A percentile compares a stretch with the other conserved stretches of the same genome.
phyloP scores from a whole-genome alignment of 208 protist species.

The Herpetomonas tarakana region DNA sequence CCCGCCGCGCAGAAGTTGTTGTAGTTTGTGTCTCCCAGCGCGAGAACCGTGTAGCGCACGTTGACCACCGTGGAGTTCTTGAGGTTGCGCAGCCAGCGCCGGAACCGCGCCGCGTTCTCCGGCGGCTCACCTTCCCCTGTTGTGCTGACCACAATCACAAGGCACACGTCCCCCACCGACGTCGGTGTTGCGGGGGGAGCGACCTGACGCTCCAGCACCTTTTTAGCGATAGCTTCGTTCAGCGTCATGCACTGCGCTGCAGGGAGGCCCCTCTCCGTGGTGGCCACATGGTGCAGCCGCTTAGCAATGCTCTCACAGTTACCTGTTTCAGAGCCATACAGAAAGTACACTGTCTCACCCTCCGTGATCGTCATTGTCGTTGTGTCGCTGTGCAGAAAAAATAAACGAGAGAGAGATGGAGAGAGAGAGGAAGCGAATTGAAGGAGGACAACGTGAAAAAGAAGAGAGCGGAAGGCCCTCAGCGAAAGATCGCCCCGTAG shows the following conservation, averaged over 20 bases:
- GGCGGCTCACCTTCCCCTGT: slow-evolving; percentile 78
- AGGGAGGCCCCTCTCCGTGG: slow-evolving; percentile 16
- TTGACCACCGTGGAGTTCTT: slow-evolving; percentile 23
- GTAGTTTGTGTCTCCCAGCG: slow-evolving; percentile 81
- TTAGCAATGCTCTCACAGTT: slow-evolving; percentile 64
- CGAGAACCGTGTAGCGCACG: slow-evolving; percentile 53
- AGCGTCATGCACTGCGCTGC: slow-evolving; percentile 35
- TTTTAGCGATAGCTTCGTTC: slow-evolving; percentile 29
- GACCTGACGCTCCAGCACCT: slow-evolving; percentile 32
- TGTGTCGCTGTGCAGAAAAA: no score
- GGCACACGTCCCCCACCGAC: slow-evolving; percentile 13
- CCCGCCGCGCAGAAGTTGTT: slow-evolving; percentile 64
- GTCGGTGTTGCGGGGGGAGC: neutral
- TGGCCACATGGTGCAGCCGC: slow-evolving; percentile 41
- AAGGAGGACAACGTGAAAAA: neutral
- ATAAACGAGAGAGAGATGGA: no score
- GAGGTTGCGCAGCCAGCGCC: slow-evolving; percentile 49
- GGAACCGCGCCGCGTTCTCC: slow-evolving; percentile 64
- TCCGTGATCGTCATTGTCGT: no score
- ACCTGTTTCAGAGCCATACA: slow-evolving; percentile 64
- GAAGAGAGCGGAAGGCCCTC: neutral
- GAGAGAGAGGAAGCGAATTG: slow-evolving; percentile 1
- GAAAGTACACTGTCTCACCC: neutral
- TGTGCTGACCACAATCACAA: slow-evolving; percentile 74
- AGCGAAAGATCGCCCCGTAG: no score